Evolutionary conservation across 2,329 filamentous ascomycete genomes (phyloP), one percentile per base, ranked within the genome.

Genomic region (Chrysosporium queenslandicum): DNA sequence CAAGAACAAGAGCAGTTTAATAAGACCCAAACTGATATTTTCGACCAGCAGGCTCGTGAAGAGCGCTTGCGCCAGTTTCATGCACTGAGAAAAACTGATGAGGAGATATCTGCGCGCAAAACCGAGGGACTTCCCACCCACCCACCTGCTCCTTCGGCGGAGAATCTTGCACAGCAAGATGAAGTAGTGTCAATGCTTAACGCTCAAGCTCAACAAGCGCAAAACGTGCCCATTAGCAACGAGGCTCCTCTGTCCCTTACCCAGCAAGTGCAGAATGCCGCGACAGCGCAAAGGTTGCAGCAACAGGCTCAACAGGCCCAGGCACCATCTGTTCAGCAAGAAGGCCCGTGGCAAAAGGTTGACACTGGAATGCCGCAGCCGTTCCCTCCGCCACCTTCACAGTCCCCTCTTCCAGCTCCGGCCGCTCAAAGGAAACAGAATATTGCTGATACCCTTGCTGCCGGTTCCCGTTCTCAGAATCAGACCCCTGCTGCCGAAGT

Each of bases 21-120:
- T 53, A 64, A 63, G 54, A 60, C 61, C 30, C 70, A 73, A 54
- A 64, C 67, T 27, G 69, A 72, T 55, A 68, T 74, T 49, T 71
- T 74, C 54, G 74, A 77, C 50, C 71, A 75, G 56, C 70, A 78
- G 60, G 71, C 70, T 27, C 74, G 75, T 47, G 75, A 77, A 56
- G 86, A 87, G 43, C 83, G 90, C 42, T 75, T 96, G 18, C 81
- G 86, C 59, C 85, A 96, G 64, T 96, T 96, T 64, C 81, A 94
- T 60, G 80, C 85, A 27, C 71, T 92, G 46, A 80, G 86, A 59
- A 80, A 86, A 63, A 79, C 84, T 54, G 87, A 90, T 53, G 68
- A 71, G 46, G 60, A 66, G 50, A 54, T 68, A 53, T 62, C 55
- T 51, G 58, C 58, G 43, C 54, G 67, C 52, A 67, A 63, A 43